phyloP scores from a whole-genome alignment of 2,329 filamentous ascomycete genomes.

The Curvularia sp. region DNA sequence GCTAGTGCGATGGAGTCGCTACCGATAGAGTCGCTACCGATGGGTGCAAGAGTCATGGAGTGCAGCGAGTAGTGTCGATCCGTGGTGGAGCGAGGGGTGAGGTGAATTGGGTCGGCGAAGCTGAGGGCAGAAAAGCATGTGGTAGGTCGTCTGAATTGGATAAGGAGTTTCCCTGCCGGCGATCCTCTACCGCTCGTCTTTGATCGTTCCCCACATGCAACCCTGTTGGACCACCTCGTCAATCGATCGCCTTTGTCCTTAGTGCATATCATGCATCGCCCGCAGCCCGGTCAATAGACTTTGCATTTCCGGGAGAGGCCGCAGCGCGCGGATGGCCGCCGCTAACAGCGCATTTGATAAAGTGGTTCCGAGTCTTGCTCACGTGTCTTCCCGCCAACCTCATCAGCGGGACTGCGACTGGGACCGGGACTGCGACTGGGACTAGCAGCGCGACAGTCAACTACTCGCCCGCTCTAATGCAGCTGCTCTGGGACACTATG shows the following conservation, averaged over 20 bases:
- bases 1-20: not conserved
- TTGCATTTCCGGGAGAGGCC: constrained; percentile 16
- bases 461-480: not conserved
- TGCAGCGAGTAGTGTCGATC: constrained; percentile 6
- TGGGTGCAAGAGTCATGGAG: not conserved
- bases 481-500: constrained; percentile 9
- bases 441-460: not conserved
- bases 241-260: constrained; percentile 9
- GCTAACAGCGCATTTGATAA: not conserved
- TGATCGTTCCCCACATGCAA: not conserved
- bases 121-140: constrained; percentile 15
- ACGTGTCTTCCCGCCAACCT: constrained; percentile 4
- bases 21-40: not conserved
- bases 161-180: not conserved
- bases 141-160: not conserved
- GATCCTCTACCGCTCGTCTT: constrained; percentile 5
- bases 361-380: not conserved
- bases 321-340: not conserved
- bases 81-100: constrained; percentile 1
- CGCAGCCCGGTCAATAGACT: constrained; percentile 7
- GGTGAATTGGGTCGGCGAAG: constrained; percentile 8
- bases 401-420: constrained; percentile 9
- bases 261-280: not conserved
- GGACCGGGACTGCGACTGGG: too few relatives aligned
- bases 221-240: constrained; percentile 1